phyloP scores from a whole-genome alignment of 176 grass and related monocot species.

The Cymbopogon citratus region DNA sequence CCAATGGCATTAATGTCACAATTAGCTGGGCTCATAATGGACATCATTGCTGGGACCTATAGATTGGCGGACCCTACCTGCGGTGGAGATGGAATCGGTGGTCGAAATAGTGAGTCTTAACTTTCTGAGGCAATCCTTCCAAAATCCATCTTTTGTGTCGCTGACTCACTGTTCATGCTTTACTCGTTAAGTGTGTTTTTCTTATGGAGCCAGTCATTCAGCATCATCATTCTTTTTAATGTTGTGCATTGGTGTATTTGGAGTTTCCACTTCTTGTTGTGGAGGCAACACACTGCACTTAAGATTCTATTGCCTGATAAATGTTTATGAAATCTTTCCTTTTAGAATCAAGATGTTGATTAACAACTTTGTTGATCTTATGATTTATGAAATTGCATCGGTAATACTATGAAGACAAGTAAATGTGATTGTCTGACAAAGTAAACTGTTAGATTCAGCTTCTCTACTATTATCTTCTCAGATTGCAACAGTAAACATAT shows the following conservation, averaged over 20 bases:
- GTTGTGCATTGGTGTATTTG: neutral
- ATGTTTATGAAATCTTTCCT: neutral
- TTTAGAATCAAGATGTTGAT: neutral
- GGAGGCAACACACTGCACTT: neutral
- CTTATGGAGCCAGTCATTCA: neutral
- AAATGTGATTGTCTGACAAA: neutral
- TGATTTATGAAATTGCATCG: neutral
- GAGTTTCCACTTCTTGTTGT: slow-evolving; percentile 9
- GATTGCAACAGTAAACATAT: neutral
- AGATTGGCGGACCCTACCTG: slow-evolving; percentile 60
- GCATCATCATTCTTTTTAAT: slow-evolving; percentile 5
- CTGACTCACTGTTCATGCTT: neutral
- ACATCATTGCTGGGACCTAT: slow-evolving; percentile 99
- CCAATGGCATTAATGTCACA: slow-evolving; percentile 99
- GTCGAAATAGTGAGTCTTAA: slow-evolving; percentile 79
- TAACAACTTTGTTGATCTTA: neutral
- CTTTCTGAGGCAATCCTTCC: neutral
- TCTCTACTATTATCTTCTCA: neutral
- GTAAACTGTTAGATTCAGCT: neutral
- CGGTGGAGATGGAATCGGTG: slow-evolving; percentile 57
- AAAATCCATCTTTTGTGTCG: neutral
- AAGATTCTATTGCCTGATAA: slow-evolving; percentile 12
- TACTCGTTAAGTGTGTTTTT: slow-evolving; percentile 18
- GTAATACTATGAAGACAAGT: neutral
- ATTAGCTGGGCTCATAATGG: slow-evolving; percentile 97